Base-by-base conservation (phyloP, 2,329 filamentous ascomycete genomes). In the Diaporthe nobilis region DNA sequence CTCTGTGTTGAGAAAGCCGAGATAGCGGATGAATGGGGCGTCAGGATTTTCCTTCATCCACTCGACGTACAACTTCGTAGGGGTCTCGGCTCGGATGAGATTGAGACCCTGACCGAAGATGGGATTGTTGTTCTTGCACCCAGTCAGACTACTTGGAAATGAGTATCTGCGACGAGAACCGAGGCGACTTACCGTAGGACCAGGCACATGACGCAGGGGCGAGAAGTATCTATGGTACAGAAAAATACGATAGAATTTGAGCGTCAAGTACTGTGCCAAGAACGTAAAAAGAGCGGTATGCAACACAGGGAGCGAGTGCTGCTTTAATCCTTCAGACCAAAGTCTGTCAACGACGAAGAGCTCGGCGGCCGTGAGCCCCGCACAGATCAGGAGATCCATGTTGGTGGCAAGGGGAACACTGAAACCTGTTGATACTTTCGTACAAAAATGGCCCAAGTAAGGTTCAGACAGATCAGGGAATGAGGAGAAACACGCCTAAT, bases 71-170 rank as follows among this genome's bases (percentile, higher is more conserved):
- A 81, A 71, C 4, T 76, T 78, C 7, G 75, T 78, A 0, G 84
- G 83, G 15, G 77, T 80, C 0, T 80, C 78, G 31, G 82, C 79
- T 49, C 47, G 77, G 61, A 83, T 77, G 57, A 83, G 81, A 20
- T 83, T 84, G 28, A 82, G 74, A 61, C 81, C 81, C 77, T 88
- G 85, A 9, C 87, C 87, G 17, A 88, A 75, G 55, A 87, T 78
- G 61, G 83, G 81, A 55, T 81, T 78, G 49, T 85, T 82, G 68
- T 86, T 81, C 85, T 87, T 42, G 28, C 2, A 25, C 25, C 15
- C n/a, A 20, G 44, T 61, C 13, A 61, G 70, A 42, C 42, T 39
- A 34, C 37, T 49, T 20, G 34, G 37, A 4, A 44, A 44, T 57
- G 9, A 12, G 3, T 5, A 7, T 39, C 22, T 22, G 2, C 28